A percentile compares a stretch with the other conserved stretches of the same genome.
phyloP scores from a whole-genome alignment of 1,139 yeast species.

The Geotrichum fermentans region DNA sequence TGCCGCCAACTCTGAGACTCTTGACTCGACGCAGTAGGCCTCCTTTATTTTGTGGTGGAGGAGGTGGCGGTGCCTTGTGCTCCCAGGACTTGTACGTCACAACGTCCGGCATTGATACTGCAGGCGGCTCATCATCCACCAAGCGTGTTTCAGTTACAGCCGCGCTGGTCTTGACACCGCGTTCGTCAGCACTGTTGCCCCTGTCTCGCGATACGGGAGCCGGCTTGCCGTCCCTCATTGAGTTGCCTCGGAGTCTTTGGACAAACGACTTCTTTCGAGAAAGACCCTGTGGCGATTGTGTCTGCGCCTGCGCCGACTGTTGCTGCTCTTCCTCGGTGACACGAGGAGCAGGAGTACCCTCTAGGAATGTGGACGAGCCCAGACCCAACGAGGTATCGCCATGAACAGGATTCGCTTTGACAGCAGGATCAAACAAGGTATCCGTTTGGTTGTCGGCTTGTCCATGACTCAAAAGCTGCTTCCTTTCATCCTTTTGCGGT shows the following conservation, averaged over 20 bases:
- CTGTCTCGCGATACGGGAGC: slow-evolving; percentile 1
- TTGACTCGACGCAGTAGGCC: slow-evolving; percentile 77
- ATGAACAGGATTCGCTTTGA: slow-evolving; percentile 68
- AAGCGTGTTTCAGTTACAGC: not conserved
- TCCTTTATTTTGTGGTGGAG: slow-evolving; percentile 22
- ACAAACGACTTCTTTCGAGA: slow-evolving; percentile 63
- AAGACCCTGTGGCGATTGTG: slow-evolving; percentile 32
- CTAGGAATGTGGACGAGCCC: slow-evolving; percentile 85
- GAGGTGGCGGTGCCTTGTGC: slow-evolving; percentile 8
- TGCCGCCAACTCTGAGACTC: slow-evolving; percentile 61
- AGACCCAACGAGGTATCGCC: slow-evolving; percentile 83
- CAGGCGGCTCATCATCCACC: not conserved
- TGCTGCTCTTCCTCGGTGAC: slow-evolving; percentile 21
- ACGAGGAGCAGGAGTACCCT: slow-evolving; percentile 91
- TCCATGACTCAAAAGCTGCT: too few relatives aligned
- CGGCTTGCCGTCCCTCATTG: slow-evolving; percentile 14
- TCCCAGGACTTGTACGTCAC: not conserved
- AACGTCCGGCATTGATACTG: not conserved
- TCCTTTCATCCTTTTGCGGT: not conserved
- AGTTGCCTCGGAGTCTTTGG: slow-evolving; percentile 49
- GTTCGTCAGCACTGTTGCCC: slow-evolving; percentile 4
- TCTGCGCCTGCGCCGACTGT: slow-evolving; percentile 38
- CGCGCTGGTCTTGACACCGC: not conserved
- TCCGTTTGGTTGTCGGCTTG: not conserved
- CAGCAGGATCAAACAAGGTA: slow-evolving; percentile 55